Evolutionary conservation across 2,329 filamentous ascomycete genomes (phyloP).

Genomic region (Alternaria gaisen): DNA sequence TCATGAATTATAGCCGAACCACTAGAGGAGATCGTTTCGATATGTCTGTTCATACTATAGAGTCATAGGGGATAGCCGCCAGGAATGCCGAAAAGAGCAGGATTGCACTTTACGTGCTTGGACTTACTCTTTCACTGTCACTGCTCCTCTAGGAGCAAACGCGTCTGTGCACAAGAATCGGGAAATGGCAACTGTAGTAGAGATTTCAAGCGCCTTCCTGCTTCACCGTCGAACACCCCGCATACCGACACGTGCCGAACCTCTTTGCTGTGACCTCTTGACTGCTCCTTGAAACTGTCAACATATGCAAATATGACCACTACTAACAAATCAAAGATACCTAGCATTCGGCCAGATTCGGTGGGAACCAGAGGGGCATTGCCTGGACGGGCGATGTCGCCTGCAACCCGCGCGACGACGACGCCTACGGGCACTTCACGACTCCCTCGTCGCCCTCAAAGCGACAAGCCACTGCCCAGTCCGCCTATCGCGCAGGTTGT

Average conservation of each 20-base stretch:
- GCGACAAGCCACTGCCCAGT: conserved; percentile 53
- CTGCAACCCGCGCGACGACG: background rate
- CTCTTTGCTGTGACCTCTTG: background rate
- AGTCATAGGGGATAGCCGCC: background rate
- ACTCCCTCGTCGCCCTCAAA: conserved; percentile 40
- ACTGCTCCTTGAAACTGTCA: conserved; percentile 13
- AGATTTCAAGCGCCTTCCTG: conserved; percentile 1
- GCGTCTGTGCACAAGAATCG: conserved; percentile 1
- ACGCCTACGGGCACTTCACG: conserved; percentile 30
- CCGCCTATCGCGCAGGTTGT: conserved; percentile 47
- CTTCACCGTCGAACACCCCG: background rate
- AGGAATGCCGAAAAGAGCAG: background rate
- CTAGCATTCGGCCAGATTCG: conserved; percentile 6
- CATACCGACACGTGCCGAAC: background rate
- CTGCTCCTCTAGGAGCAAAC: background rate
- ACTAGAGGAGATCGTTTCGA: rapidly evolving
- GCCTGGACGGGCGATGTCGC: conserved; percentile 7
- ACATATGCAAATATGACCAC: conserved; percentile 13
- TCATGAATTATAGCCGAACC: background rate
- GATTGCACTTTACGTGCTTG: background rate
- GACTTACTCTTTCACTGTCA: conserved; percentile 22
- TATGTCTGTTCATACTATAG: rapidly evolving
- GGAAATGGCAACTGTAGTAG: conserved; percentile 2
- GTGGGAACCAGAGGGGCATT: conserved; percentile 25
- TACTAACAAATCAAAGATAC: conserved; percentile 19